Conservation (phyloP, 768 basidiomycete genomes). For the Phaeolepiota aurea region DNA sequence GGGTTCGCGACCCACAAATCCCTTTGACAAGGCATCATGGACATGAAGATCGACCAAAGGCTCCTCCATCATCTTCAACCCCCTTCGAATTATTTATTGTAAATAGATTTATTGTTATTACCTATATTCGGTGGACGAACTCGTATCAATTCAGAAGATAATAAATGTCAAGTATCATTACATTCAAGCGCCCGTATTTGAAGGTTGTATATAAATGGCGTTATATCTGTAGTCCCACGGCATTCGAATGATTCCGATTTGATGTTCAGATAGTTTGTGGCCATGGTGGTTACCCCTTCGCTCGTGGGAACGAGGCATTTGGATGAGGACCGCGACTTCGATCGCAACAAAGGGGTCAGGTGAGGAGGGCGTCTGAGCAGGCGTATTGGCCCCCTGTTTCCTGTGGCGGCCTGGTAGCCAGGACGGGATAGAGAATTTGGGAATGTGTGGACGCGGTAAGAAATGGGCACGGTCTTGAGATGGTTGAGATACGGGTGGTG, state of each 20-base stretch:
- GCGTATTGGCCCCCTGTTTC: not conserved
- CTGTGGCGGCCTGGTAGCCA: conserved; percentile 2
- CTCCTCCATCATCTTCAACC: no score
- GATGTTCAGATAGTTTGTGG: conserved; percentile 21
- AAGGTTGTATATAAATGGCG: no score
- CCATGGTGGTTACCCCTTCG: not conserved
- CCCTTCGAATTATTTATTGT: no score
- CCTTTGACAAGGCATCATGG: not conserved
- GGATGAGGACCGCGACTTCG: conserved; percentile 36
- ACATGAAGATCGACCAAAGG: not conserved
- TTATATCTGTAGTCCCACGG: conserved; percentile 21
- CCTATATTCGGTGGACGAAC: no score
- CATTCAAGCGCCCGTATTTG: no score
- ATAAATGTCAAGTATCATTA: no score
- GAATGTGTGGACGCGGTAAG: not conserved
- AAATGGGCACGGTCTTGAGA: not conserved
- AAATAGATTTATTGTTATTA: no score
- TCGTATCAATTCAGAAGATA: no score
- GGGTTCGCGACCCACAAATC: not conserved
- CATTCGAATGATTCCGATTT: conserved; percentile 34
- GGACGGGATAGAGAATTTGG: conserved; percentile 5
- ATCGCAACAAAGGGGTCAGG: conserved; percentile 9
- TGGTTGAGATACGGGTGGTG: not conserved
- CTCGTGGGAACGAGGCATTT: conserved; percentile 36
- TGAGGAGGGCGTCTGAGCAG: not conserved